Percentiles rank a stretch among this genome's conserved stretches.
Conservation (phyloP, 352 stramenopile genomes). For the Globisporangium recalcitrans region DNA sequence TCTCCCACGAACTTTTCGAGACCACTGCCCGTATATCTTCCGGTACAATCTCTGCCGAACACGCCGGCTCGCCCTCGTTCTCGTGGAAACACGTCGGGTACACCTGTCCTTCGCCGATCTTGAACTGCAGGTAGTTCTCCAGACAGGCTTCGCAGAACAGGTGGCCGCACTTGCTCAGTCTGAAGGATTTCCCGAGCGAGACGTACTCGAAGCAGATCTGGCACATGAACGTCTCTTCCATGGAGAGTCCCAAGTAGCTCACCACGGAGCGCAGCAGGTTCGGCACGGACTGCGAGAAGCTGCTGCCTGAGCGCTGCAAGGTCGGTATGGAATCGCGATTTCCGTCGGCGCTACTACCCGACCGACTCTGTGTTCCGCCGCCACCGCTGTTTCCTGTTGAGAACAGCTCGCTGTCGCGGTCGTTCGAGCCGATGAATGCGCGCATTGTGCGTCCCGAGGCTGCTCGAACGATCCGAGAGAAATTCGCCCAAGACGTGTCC, state of each 20-base stretch:
- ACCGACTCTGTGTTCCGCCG: constrained; percentile 1
- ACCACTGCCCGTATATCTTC: constrained; percentile 47
- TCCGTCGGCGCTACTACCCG: background rate
- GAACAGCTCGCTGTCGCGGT: constrained; percentile 19
- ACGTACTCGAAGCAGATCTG: constrained; percentile 77
- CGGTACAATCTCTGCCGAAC: constrained; percentile 30
- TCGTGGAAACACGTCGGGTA: constrained; percentile 67
- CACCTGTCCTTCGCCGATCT: constrained; percentile 65
- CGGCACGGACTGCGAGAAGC: constrained; percentile 29
- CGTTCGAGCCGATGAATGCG: constrained; percentile 18
- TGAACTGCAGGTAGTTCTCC: constrained; percentile 60
- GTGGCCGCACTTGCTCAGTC: constrained; percentile 46
- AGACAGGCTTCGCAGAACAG: constrained; percentile 59
- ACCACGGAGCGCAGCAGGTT: constrained; percentile 47
- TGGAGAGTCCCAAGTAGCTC: constrained; percentile 46
- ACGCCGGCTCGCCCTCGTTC: constrained; percentile 27
- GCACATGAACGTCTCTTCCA: constrained; percentile 69
- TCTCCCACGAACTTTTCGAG: constrained; percentile 48
- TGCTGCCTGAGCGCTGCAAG: constrained; percentile 10
- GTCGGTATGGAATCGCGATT: constrained; percentile 14
- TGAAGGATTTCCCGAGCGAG: constrained; percentile 26
- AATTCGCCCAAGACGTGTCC: constrained; percentile 26
- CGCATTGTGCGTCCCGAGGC: constrained; percentile 27
- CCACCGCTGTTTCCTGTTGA: constrained; percentile 7
- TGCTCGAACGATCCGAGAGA: constrained; percentile 25